Conservation (phyloP, 2,329 filamentous ascomycete genomes). For the Neurospora sp. region DNA sequence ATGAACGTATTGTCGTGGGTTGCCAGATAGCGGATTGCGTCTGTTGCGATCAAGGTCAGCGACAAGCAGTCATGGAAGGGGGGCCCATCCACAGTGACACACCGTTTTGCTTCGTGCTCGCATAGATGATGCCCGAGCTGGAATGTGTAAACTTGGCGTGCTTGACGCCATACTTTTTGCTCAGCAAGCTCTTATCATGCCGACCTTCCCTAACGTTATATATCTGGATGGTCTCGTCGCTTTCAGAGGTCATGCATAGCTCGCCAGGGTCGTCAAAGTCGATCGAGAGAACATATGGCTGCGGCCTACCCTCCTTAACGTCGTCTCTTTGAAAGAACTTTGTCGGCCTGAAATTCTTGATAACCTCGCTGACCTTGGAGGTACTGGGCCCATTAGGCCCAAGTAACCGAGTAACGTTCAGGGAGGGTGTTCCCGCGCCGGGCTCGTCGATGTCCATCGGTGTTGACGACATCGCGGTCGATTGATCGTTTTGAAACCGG, state of each 20-base stretch:
- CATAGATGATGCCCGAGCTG: slow-evolving; percentile 83
- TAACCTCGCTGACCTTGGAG: slow-evolving; percentile 67
- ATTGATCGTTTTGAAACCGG: slow-evolving; percentile 1
- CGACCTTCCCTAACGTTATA: slow-evolving; percentile 90
- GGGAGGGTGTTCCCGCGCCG: slow-evolving; percentile 30
- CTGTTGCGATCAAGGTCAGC: slow-evolving; percentile 27
- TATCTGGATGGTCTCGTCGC: slow-evolving; percentile 91
- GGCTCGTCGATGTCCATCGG: slow-evolving; percentile 48
- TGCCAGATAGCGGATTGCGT: slow-evolving; percentile 76
- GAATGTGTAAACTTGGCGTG: slow-evolving; percentile 92
- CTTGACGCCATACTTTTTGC: slow-evolving; percentile 95
- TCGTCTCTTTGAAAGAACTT: slow-evolving; percentile 58
- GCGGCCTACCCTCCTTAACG: slow-evolving; percentile 39
- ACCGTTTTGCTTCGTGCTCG: slow-evolving; percentile 91
- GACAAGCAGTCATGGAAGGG: neutral
- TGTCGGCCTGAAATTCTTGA: slow-evolving; percentile 67
- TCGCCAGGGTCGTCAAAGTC: slow-evolving; percentile 96
- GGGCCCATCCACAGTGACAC: slow-evolving; percentile 10
- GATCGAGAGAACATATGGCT: slow-evolving; percentile 70
- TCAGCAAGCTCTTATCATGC: slow-evolving; percentile 79
- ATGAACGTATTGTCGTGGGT: slow-evolving; percentile 96
- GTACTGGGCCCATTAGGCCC: slow-evolving; percentile 33
- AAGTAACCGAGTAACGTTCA: slow-evolving; percentile 42
- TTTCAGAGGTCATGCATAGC: slow-evolving; percentile 80
- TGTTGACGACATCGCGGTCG: slow-evolving; percentile 36